Base-by-base conservation (phyloP, 495 filamentous ascomycete species). In the Podospora didyma region DNA sequence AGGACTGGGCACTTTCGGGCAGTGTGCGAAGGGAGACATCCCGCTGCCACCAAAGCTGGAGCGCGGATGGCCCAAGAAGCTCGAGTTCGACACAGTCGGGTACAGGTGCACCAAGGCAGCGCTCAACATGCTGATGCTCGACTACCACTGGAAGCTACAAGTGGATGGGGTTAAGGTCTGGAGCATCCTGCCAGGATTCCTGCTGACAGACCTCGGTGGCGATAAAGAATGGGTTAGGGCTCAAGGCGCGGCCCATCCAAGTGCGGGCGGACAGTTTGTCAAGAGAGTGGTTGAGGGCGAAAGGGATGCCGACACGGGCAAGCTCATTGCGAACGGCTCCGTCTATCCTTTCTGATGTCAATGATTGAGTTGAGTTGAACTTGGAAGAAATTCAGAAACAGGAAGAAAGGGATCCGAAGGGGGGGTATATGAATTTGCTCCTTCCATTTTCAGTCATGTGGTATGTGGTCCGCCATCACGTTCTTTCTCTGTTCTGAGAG, bases 71-170 rank as follows among this genome's bases (percentile, higher is more conserved):
- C 77, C 78, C 0, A 79, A 81, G 67, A 60, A 62, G 39, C 64
- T 67, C 4, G 67, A 67, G 20, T 64, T 69, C 46, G 63, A 62
- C 2, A 37, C 66, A 2, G 9, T 46, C 16, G 68, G 72, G 2
- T 86, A 88, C 59, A 74, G 82, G 9, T 70, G 68, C 49, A 64
- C 70, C 24, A 87, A 88, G 71, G 77, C 82, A 0, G 84, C 78
- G 7, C 54, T 88, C 61, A 86, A 87, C 56, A 87, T 87, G 84
- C 35, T 86, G 68, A 84, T 86, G 82, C 70, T 75, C 28, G 31
- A 78, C 82, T 88, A 82, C 83, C 23, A 58, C 21, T 68, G 75
- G 7, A 60, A 74, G 7, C 62, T 88, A 49, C 70, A 72, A 54
- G 73, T 79, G 17, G 85, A 88, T 53, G 81, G 80, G 0, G 83